A percentile compares a stretch with the other conserved stretches of the same genome.
Conservation (phyloP, 2,329 filamentous ascomycete species). For the Scytalidium lignicola region DNA sequence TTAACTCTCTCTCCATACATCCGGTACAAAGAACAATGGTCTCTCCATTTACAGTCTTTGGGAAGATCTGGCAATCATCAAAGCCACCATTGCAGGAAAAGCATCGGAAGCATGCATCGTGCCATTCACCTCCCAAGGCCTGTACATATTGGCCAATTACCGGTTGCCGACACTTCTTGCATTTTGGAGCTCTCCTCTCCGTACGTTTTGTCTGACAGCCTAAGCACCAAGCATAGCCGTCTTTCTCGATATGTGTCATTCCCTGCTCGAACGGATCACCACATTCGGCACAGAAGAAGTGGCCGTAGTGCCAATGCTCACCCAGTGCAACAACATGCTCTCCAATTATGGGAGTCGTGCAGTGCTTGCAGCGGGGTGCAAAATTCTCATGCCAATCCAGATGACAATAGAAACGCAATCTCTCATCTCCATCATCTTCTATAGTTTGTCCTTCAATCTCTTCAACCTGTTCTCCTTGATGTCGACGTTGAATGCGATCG, state of each 20-base stretch:
- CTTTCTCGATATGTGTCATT: conserved; percentile 79
- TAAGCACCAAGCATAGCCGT: conserved; percentile 96
- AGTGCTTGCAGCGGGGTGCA: conserved; percentile 89
- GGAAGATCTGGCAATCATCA: conserved; percentile 61
- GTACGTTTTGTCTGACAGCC: conserved; percentile 88
- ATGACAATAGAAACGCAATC: conserved; percentile 88
- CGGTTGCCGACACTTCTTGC: conserved; percentile 74
- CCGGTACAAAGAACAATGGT: conserved; percentile 54
- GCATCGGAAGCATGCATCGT: conserved; percentile 87
- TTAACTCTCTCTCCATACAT: conserved; percentile 56
- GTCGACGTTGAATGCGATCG: conserved; percentile 64
- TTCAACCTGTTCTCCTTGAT: conserved; percentile 51
- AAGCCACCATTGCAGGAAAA: conserved; percentile 55
- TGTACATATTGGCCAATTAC: conserved; percentile 88
- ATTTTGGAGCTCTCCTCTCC: conserved; percentile 82
- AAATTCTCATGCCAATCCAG: conserved; percentile 97
- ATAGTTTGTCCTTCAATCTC: conserved; percentile 60
- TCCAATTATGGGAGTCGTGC: conserved; percentile 92
- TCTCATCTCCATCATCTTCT: conserved; percentile 67
- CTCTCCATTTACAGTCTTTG: conserved; percentile 46
- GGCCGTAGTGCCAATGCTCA: conserved; percentile 92
- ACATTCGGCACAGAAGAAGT: conserved; percentile 99
- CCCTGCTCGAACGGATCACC: conserved; percentile 83
- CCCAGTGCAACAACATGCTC: conserved; percentile 93
- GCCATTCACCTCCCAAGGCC: conserved; percentile 89